A percentile compares a stretch with the other conserved stretches of the same genome.
Evolutionary conservation across 768 basidiomycete genomes (phyloP).

Genomic region (Boletus tylopilopsis): DNA sequence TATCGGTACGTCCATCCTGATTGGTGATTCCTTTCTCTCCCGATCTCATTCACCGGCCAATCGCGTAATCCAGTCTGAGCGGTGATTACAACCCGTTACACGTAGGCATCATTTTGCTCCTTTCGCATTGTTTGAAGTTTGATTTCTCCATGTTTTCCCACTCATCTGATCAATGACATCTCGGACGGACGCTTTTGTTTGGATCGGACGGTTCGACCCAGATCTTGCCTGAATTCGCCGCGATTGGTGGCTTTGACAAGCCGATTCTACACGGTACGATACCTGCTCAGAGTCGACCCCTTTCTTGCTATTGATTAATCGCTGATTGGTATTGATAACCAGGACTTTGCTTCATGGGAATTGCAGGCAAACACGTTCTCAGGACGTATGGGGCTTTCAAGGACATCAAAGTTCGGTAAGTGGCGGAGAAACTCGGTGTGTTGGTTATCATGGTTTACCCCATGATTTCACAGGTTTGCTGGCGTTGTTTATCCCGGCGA

Average conservation of each 20-base stretch:
- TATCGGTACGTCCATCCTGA: conserved; percentile 62
- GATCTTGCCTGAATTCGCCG: conserved; percentile 92
- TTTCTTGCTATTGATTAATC: neutral
- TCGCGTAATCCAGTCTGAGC: conserved; percentile 53
- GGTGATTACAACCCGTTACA: conserved; percentile 93
- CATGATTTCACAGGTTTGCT: conserved; percentile 67
- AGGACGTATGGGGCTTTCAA: conserved; percentile 81
- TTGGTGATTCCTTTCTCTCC: neutral
- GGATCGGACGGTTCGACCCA: conserved; percentile 26
- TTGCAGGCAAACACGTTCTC: conserved; percentile 88
- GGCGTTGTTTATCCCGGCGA: conserved; percentile 95
- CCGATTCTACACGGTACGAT: conserved; percentile 72
- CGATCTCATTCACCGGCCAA: conserved; percentile 5
- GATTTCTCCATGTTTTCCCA: neutral
- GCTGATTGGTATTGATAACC: neutral
- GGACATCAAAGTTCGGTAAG: conserved; percentile 93
- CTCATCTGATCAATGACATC: neutral
- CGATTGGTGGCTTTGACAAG: conserved; percentile 90
- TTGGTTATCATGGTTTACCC: neutral
- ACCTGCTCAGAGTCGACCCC: neutral
- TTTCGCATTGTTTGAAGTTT: conserved; percentile 7
- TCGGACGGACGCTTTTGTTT: neutral
- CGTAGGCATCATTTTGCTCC: conserved; percentile 40
- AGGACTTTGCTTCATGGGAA: conserved; percentile 90
- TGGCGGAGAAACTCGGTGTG: neutral